A percentile compares a stretch with the other conserved stretches of the same genome.
Conservation (phyloP, 1,284 basidiomycete species). For the Entoloma clypeatum region DNA sequence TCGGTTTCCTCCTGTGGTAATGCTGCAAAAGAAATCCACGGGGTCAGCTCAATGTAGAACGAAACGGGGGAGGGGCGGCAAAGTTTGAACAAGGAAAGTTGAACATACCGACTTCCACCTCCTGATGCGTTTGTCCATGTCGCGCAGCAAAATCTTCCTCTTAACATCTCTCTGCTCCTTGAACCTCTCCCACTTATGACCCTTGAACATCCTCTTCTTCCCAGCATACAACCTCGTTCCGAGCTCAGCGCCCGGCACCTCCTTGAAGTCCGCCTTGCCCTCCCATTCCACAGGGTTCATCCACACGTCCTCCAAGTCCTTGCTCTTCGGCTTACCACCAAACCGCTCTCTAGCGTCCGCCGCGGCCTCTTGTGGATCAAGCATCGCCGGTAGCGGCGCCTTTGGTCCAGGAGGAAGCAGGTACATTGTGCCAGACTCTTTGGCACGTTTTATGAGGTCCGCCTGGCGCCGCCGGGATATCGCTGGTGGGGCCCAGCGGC, state of each 20-base stretch:
- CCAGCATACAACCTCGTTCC: constrained; percentile 66
- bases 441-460: constrained; percentile 71
- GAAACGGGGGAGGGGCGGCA: neutral
- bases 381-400: constrained; percentile 23
- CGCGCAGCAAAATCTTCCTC: constrained; percentile 54
- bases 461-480: constrained; percentile 73
- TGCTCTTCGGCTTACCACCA: constrained; percentile 3
- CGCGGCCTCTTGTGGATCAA: constrained; percentile 3
- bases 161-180: constrained; percentile 41
- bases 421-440: constrained; percentile 45
- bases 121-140: constrained; percentile 61
- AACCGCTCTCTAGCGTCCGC: constrained; percentile 7
- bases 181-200: constrained; percentile 74
- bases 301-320: constrained; percentile 26
- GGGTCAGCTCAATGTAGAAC: neutral
- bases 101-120: constrained; percentile 60
- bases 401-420: constrained; percentile 68
- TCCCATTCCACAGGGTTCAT: constrained; percentile 50
- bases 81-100: constrained; percentile 12
- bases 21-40: constrained; percentile 31
- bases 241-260: constrained; percentile 46
- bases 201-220: constrained; percentile 82
- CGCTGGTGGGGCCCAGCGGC: constrained; percentile 63
- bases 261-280: constrained; percentile 48
- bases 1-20: constrained; percentile 48